Conservation (phyloP, 306 rosid species). For the Castanea mollissima region DNA sequence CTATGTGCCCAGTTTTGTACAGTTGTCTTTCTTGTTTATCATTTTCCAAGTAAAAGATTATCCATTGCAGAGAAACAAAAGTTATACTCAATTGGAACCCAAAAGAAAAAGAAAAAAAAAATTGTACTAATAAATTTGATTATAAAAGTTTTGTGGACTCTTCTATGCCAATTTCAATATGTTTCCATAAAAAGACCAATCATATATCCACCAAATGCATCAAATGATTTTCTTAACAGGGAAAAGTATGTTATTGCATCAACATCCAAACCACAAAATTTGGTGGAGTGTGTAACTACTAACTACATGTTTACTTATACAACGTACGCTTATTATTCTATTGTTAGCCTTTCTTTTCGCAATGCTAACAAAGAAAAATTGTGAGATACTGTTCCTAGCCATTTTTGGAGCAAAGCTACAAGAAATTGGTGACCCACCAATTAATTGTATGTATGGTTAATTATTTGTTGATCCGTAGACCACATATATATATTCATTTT, state of each 20-base stretch:
- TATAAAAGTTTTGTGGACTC: neutral
- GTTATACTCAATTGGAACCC: neutral
- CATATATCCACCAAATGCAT: neutral
- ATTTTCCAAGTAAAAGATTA: neutral
- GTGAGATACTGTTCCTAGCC: no score
- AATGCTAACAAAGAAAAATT: neutral
- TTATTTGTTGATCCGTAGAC: neutral
- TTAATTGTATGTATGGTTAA: neutral
- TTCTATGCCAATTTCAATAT: neutral
- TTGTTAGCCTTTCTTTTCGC: neutral
- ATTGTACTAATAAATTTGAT: neutral
- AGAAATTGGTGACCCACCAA: constrained; percentile 7
- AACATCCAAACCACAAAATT: neutral
- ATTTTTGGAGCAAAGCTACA: neutral
- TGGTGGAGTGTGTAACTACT: neutral
- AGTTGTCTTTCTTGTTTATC: neutral
- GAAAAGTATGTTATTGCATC: neutral
- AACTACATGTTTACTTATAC: neutral
- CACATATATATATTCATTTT: no score
- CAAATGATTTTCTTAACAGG: neutral
- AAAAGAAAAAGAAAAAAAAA: no score
- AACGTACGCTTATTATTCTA: neutral
- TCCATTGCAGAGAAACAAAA: neutral
- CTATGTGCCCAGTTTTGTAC: neutral
- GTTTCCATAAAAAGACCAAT: constrained; percentile 8